Conservation (phyloP, 2,329 filamentous ascomycete genomes). For the Teratosphaeriaceae sp. region DNA sequence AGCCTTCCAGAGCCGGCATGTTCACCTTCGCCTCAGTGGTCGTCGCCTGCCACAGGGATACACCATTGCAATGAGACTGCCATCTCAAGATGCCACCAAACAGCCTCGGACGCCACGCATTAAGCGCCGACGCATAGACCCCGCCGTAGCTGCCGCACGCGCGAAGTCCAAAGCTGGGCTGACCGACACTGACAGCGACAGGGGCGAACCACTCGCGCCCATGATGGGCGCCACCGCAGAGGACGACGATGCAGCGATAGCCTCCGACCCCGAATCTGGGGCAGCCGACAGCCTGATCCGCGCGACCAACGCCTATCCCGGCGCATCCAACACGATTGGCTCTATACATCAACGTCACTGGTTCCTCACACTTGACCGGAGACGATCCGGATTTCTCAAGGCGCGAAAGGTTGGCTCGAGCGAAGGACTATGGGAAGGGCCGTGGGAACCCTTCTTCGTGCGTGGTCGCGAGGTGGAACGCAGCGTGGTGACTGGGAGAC, state of each 20-base stretch:
- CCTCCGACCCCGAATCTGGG: constrained; percentile 34
- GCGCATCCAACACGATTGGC: constrained; percentile 58
- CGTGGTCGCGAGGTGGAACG: constrained; percentile 54
- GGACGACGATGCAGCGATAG: constrained; percentile 22
- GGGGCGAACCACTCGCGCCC: no score
- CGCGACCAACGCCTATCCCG: constrained; percentile 58
- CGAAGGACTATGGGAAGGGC: constrained; percentile 25
- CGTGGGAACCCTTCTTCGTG: constrained; percentile 55
- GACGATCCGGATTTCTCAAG: constrained; percentile 50
- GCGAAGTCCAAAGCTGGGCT: constrained; percentile 1
- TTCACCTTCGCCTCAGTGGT: constrained; percentile 37
- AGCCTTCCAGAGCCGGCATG: constrained; percentile 33
- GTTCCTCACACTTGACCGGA: constrained; percentile 58
- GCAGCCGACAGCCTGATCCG: constrained; percentile 48
- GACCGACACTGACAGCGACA: constrained; percentile 17
- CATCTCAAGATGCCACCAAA: constrained; percentile 22
- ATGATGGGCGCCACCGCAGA: no score
- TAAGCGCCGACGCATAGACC: constrained; percentile 22
- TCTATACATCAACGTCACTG: constrained; percentile 62
- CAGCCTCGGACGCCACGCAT: constrained; percentile 23
- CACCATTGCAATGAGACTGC: constrained; percentile 35
- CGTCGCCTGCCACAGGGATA: constrained; percentile 33
- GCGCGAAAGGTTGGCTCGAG: constrained; percentile 21
- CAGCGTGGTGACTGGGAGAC: constrained; percentile 60
- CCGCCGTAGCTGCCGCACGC: constrained; percentile 10